Percentiles rank a stretch among this genome's conserved stretches.
Conservation (phyloP, 1,284 basidiomycete genomes). For the Ceratobasidium sp. region DNA sequence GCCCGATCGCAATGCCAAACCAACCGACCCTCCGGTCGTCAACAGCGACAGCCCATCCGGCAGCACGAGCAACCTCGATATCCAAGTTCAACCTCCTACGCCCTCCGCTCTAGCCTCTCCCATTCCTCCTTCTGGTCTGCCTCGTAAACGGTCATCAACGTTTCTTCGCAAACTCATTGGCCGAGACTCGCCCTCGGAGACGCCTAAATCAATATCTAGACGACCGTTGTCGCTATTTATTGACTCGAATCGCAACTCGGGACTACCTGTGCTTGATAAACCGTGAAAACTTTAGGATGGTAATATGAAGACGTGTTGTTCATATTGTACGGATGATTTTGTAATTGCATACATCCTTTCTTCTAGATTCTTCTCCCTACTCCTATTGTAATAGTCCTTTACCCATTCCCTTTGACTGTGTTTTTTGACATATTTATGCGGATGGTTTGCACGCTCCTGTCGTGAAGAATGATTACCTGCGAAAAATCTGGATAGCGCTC, state of each 20-base stretch:
- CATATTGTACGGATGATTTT: not conserved
- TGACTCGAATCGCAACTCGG: constrained; percentile 23
- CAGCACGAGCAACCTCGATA: constrained; percentile 1
- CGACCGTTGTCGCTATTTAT: constrained; percentile 31
- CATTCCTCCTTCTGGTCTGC: not conserved
- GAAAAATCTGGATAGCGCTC: too few relatives aligned
- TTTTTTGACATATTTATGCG: not conserved
- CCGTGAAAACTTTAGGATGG: not conserved
- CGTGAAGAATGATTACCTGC: too few relatives aligned
- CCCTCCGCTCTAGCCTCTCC: constrained; percentile 17
- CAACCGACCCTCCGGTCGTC: constrained; percentile 11
- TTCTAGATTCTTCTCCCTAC: not conserved
- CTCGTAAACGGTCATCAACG: constrained; percentile 18
- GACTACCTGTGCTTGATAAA: constrained; percentile 28
- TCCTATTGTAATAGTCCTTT: not conserved
- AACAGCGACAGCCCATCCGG: not conserved
- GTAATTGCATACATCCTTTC: not conserved
- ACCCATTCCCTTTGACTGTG: not conserved
- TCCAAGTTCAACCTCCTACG: constrained; percentile 33
- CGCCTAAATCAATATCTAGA: constrained; percentile 4
- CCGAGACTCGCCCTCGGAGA: constrained; percentile 6
- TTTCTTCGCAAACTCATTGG: constrained; percentile 32
- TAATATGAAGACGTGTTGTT: not conserved
- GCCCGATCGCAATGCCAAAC: constrained; percentile 34
- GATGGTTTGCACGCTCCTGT: too few relatives aligned